Conservation (phyloP, 2,329 filamentous ascomycete genomes). For the Colletotrichum eremochloae region DNA sequence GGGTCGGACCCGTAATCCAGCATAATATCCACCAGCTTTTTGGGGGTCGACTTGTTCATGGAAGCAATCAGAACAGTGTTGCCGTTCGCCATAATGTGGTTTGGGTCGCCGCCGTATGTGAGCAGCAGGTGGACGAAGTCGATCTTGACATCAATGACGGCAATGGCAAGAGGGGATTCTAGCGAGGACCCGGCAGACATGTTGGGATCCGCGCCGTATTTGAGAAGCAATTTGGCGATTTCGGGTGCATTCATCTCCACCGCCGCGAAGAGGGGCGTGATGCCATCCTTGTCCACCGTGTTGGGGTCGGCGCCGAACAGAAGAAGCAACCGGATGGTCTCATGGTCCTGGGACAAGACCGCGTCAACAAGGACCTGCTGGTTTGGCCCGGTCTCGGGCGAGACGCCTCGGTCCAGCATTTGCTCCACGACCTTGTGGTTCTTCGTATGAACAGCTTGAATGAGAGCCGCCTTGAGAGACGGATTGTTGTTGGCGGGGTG, state of each 20-base stretch:
- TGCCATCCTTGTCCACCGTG: conserved; percentile 59
- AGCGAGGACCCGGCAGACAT: conserved; percentile 62
- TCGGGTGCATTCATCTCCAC: conserved; percentile 68
- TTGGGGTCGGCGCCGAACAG: conserved; percentile 72
- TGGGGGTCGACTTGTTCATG: conserved; percentile 70
- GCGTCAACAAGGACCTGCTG: conserved; percentile 66
- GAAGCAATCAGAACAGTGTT: conserved; percentile 71
- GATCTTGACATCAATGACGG: conserved; percentile 65
- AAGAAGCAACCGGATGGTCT: conserved; percentile 67
- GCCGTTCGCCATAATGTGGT: conserved; percentile 66
- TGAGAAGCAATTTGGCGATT: conserved; percentile 70
- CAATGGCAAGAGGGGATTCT: conserved; percentile 67
- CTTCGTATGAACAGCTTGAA: conserved; percentile 67
- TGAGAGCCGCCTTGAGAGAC: conserved; percentile 60
- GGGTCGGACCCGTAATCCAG: conserved; percentile 71
- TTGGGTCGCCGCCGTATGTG: conserved; percentile 71
- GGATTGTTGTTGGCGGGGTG: conserved; percentile 58
- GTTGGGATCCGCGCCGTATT: conserved; percentile 74
- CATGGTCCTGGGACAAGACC: conserved; percentile 63
- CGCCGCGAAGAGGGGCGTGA: conserved; percentile 65
- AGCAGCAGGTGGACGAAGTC: conserved; percentile 71
- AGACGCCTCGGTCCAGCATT: conserved; percentile 69
- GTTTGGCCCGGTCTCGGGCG: conserved; percentile 62
- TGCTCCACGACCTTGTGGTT: conserved; percentile 70
- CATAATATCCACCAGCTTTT: conserved; percentile 68